Evolutionary conservation across 1,139 yeast species (phyloP), one percentile per base, ranked within the genome.

Genomic region (Pichia terricola): DNA sequence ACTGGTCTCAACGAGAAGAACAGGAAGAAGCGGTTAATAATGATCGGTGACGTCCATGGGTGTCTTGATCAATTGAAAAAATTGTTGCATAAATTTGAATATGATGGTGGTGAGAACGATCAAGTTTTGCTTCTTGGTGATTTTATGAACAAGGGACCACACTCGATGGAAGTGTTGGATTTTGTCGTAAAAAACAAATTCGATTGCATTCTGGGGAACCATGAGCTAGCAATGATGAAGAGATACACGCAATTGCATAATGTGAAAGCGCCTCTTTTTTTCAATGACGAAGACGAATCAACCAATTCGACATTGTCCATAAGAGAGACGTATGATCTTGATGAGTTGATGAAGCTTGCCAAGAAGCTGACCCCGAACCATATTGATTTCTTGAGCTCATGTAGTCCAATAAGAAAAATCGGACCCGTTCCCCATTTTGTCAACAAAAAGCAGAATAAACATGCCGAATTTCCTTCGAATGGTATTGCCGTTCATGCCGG

Each of bases 41-140:
- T 88, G 45, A 70, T 89, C 33, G 97, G 97, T 4, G 97, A 89
- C 61, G 76, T 89, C 28, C 97, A 89, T 62, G 97, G 96, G 2
- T 80, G 81, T 55, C 76, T 70, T 52, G 64, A 65, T 4, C 75
- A 77, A 55, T 67, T 88, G 46, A 58, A 61, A 46, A 63, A 68
- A 40, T 66, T 89, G 40, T 62, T 88, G 46, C 54, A 63, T 22
- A 68, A 69, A 48, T 47, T 70, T 8, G 60, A 72, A 5, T 83
- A 68, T 57, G 63, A 74, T 51, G 47, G 50, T 1, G 50, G 50
- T 30, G 55, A 64, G 16, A 55, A 56, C 4, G 95, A 85, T 56
- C 75, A 77, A 44, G 65, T 86, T n/a, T 61, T 86, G 4, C 66
- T 88, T 34, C 63, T 88, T 30, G 97, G 97, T 3, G 97, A 89